phyloP scores from a whole-genome alignment of 2,329 filamentous ascomycete species.

The Fusarium protoensiforme region DNA sequence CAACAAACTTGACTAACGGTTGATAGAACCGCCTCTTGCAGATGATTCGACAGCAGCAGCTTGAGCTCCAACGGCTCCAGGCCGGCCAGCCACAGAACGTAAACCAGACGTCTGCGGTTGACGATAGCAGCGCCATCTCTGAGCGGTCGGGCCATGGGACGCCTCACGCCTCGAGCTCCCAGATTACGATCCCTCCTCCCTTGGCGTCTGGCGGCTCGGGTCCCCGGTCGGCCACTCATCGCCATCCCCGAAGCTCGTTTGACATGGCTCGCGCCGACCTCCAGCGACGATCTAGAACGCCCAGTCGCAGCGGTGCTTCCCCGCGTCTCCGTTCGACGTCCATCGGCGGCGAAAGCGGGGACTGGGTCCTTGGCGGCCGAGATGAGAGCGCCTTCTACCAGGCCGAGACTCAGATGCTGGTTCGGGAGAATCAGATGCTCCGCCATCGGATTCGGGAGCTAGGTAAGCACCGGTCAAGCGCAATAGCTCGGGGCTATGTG shows the following conservation, averaged over 20 bases:
- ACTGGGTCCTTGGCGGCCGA: constrained; percentile 71
- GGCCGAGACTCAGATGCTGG: constrained; percentile 81
- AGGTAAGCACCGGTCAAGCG: constrained; percentile 60
- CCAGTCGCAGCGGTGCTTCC: constrained; percentile 67
- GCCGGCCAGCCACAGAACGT: constrained; percentile 51
- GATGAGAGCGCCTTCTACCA: constrained; percentile 85
- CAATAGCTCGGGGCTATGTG: neutral
- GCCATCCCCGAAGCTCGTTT: constrained; percentile 67
- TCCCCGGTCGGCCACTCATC: constrained; percentile 62
- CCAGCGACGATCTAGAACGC: constrained; percentile 67
- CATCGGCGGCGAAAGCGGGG: constrained; percentile 68
- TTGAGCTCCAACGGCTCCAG: constrained; percentile 73
- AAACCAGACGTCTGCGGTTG: constrained; percentile 52
- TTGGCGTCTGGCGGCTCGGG: constrained; percentile 53
- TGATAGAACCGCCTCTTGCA: constrained; percentile 77
- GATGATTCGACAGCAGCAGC: constrained; percentile 81
- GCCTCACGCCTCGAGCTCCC: constrained; percentile 49
- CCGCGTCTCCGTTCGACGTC: constrained; percentile 68
- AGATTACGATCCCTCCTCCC: constrained; percentile 45
- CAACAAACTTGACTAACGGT: constrained; percentile 16
- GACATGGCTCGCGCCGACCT: constrained; percentile 68
- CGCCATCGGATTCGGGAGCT: constrained; percentile 78
- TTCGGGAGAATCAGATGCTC: constrained; percentile 86
- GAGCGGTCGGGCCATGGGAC: constrained; percentile 56
- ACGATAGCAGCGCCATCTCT: constrained; percentile 59